Percentiles rank a stretch among this genome's conserved stretches.
Evolutionary conservation across 2,329 filamentous ascomycete species (phyloP).

Genomic region (Aspergillus cejpii): DNA sequence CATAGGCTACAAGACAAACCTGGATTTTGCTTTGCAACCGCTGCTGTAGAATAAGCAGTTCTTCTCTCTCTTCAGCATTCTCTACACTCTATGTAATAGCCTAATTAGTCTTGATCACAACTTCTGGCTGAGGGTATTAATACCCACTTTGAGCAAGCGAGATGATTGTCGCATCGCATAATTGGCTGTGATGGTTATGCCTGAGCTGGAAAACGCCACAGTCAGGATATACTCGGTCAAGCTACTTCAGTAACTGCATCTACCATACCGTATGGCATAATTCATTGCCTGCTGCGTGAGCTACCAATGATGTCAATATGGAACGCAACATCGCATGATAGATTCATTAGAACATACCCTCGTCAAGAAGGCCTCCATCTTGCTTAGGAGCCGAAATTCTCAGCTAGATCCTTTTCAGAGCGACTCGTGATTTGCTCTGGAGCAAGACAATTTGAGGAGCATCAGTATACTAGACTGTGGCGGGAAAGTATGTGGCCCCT

Average conservation of each 20-base stretch:
- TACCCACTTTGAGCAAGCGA: slow-evolving; percentile 59
- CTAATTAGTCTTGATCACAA: slow-evolving; percentile 7
- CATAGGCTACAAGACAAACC: slow-evolving; percentile 41
- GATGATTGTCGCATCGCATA: slow-evolving; percentile 81
- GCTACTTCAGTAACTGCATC: background rate
- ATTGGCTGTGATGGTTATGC: slow-evolving; percentile 74
- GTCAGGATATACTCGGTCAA: slow-evolving; percentile 6
- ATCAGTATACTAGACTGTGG: background rate
- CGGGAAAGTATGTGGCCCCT: too few relatives aligned
- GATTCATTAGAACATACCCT: slow-evolving; percentile 44
- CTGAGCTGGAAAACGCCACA: slow-evolving; percentile 48
- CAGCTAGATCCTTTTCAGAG: background rate
- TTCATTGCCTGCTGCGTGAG: slow-evolving; percentile 76
- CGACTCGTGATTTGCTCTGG: background rate
- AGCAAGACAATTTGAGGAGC: background rate
- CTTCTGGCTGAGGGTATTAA: background rate
- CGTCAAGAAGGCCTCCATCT: slow-evolving; percentile 64
- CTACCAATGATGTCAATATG: slow-evolving; percentile 33
- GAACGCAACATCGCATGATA: slow-evolving; percentile 12
- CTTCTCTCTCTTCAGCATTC: slow-evolving; percentile 58
- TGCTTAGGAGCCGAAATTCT: slow-evolving; percentile 17
- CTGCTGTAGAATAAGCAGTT: slow-evolving; percentile 65
- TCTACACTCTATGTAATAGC: slow-evolving; percentile 54
- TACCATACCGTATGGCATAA: slow-evolving; percentile 66
- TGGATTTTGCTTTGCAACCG: slow-evolving; percentile 79